Evolutionary conservation across 805 yeast genomes (phyloP).

Genomic region (Candida sanyiensis): DNA sequence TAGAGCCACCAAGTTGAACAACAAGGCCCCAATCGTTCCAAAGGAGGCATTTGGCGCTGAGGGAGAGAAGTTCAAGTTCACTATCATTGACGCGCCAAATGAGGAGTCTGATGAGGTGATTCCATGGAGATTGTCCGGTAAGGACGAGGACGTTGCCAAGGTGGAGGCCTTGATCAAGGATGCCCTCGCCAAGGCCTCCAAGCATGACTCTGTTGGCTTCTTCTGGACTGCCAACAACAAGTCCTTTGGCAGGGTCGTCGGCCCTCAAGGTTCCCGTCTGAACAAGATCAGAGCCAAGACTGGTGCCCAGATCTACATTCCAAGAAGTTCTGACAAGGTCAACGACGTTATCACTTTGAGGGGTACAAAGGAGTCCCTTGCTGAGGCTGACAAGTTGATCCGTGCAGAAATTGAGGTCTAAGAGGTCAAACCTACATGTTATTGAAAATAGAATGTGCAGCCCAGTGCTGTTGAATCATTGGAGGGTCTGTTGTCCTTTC

Average conservation of each 20-base stretch:
- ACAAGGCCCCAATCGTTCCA: conserved; percentile 41
- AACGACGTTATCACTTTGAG: conserved; percentile 51
- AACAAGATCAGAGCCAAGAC: conserved; percentile 54
- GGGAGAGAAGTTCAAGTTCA: conserved; percentile 38
- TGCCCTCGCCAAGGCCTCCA: conserved; percentile 41
- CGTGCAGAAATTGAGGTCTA: conserved; percentile 22
- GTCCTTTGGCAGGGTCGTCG: conserved; percentile 59
- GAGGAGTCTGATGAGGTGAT: conserved; percentile 32
- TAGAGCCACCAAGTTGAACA: conserved; percentile 46
- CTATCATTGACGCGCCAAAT: conserved; percentile 33
- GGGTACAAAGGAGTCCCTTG: conserved; percentile 54
- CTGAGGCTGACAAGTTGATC: conserved; percentile 37
- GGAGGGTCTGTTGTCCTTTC: background rate
- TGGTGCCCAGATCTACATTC: conserved; percentile 56
- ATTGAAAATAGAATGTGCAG: too few relatives aligned
- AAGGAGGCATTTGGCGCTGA: conserved; percentile 39
- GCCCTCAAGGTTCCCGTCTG: conserved; percentile 69
- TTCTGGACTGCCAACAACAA: conserved; percentile 50
- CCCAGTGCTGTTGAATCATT: too few relatives aligned
- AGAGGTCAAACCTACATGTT: too few relatives aligned
- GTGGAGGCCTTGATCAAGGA: conserved; percentile 47
- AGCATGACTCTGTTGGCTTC: conserved; percentile 51
- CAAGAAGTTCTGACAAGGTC: conserved; percentile 48
- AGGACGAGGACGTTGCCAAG: conserved; percentile 41
- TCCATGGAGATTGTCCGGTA: conserved; percentile 67